Percentiles rank a stretch among this genome's conserved stretches.
phyloP scores from a whole-genome alignment of 2,329 filamentous ascomycete genomes.

The Monilinia aucupariae region DNA sequence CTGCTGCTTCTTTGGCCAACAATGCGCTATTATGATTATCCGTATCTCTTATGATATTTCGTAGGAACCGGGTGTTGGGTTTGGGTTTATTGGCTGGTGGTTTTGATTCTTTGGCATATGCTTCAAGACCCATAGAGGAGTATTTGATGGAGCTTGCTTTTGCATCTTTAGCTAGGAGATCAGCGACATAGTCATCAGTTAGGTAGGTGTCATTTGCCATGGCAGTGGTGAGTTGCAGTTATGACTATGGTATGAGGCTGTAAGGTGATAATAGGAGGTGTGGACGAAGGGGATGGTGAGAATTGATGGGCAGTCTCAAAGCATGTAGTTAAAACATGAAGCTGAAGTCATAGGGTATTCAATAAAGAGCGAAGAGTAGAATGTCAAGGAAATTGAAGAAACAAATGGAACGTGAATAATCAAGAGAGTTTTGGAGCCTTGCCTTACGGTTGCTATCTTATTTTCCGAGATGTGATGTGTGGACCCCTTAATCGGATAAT shows the following conservation, averaged over 20 bases:
- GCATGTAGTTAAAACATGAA: not conserved
- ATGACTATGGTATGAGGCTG: not conserved
- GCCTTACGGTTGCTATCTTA: constrained; percentile 1
- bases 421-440: not conserved
- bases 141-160: constrained; percentile 67
- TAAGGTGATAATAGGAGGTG: not conserved
- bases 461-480: not conserved
- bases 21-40: constrained; percentile 85
- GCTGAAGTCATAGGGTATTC: no score
- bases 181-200: constrained; percentile 74
- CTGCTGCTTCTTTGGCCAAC: constrained; percentile 75
- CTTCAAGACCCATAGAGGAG: constrained; percentile 67
- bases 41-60: constrained; percentile 81
- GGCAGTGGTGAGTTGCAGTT: not conserved
- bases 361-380: not conserved
- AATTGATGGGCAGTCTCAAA: not conserved
- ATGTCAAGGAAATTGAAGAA: not conserved
- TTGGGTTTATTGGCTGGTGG: constrained; percentile 63
- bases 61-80: constrained; percentile 85
- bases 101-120: constrained; percentile 47
- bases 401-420: not conserved
- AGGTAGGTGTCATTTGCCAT: constrained; percentile 35
- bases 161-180: constrained; percentile 75
- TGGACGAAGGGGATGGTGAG: not conserved
- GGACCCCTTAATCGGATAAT: not conserved